Percentiles rank a stretch among this genome's conserved stretches.
These are phyloP conservation scores for Acmispon strigosus DNA, from an alignment of 306 rosid species.

Conservation along the genomic window DNA sequence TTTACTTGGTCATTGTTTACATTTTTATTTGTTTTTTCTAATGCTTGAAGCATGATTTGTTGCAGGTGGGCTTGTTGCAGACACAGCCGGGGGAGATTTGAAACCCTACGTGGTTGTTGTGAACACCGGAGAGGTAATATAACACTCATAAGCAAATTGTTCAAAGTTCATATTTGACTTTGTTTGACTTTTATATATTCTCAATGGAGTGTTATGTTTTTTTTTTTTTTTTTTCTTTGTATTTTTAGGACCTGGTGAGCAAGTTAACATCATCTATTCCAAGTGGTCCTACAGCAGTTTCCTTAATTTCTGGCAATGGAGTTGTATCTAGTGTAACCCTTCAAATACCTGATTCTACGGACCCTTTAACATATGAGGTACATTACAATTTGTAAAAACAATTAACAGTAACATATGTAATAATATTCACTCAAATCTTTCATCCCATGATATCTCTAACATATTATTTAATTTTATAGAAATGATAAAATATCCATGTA, in stretches of 20 bases:
- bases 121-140: conserved; percentile 42
- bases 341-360: conserved; percentile 3
- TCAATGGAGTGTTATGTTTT: not conserved
- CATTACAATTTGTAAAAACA: not conserved
- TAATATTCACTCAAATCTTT: not conserved
- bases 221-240: too few species aligned
- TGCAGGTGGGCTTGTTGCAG: conserved; percentile 38
- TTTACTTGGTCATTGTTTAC: too few species aligned
- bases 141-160: not conserved
- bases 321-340: conserved; percentile 25
- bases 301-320: conserved; percentile 53
- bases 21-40: too few species aligned
- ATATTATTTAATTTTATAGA: too few species aligned
- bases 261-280: conserved; percentile 14
- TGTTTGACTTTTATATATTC: not conserved
- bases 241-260: conserved; percentile 39
- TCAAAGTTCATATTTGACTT: not conserved
- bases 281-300: conserved; percentile 8
- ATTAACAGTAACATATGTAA: not conserved
- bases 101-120: conserved; percentile 37
- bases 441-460: not conserved
- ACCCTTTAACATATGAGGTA: conserved; percentile 38
- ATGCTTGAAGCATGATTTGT: not conserved
- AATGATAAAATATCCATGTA: too few species aligned
- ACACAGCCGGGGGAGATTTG: conserved; percentile 42